These are phyloP conservation scores for Pleurostoma richardsiae DNA, from an alignment of 2,329 filamentous ascomycete species.

Conservation along the genomic window DNA sequence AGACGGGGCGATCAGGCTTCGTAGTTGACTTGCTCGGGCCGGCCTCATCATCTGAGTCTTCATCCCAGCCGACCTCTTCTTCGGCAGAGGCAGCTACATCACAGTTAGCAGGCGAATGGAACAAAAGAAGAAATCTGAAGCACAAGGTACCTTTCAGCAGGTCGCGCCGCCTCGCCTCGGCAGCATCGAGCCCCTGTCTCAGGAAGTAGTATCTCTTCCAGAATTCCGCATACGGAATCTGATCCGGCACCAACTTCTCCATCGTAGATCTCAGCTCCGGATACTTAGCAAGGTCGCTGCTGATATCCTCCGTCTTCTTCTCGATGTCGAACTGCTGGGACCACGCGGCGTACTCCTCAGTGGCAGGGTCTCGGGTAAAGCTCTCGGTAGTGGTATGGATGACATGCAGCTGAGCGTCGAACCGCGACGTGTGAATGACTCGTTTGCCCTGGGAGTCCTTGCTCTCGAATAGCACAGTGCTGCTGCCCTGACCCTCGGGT, in stretches of 20 bases:
- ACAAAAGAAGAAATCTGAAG: conserved; percentile 1
- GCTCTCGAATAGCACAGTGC: conserved; percentile 79
- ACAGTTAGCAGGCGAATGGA: conserved; percentile 30
- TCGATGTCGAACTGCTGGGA: conserved; percentile 72
- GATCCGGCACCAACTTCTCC: conserved; percentile 93
- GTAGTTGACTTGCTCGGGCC: conserved; percentile 18
- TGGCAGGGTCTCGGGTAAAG: conserved; percentile 76
- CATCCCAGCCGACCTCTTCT: conserved; percentile 67
- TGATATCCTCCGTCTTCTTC: conserved; percentile 78
- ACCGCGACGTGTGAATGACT: conserved; percentile 89
- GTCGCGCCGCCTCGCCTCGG: conserved; percentile 83
- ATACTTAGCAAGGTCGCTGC: conserved; percentile 77
- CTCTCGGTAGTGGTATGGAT: conserved; percentile 82
- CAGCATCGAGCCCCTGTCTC: conserved; percentile 85
- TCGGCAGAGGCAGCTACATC: conserved; percentile 59
- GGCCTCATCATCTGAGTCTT: conserved; percentile 39
- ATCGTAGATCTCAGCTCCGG: conserved; percentile 80
- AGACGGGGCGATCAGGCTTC: conserved; percentile 33
- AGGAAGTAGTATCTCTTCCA: conserved; percentile 97
- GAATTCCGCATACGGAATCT: conserved; percentile 83
- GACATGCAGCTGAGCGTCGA: conserved; percentile 93
- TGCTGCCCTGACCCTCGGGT: conserved; percentile 33
- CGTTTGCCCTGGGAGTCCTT: conserved; percentile 86
- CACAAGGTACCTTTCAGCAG: conserved; percentile 73
- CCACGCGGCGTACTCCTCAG: conserved; percentile 71